These are phyloP conservation scores for Cladosporium sp. DNA, from an alignment of 2,329 filamentous ascomycete genomes.

Conservation along the genomic window DNA sequence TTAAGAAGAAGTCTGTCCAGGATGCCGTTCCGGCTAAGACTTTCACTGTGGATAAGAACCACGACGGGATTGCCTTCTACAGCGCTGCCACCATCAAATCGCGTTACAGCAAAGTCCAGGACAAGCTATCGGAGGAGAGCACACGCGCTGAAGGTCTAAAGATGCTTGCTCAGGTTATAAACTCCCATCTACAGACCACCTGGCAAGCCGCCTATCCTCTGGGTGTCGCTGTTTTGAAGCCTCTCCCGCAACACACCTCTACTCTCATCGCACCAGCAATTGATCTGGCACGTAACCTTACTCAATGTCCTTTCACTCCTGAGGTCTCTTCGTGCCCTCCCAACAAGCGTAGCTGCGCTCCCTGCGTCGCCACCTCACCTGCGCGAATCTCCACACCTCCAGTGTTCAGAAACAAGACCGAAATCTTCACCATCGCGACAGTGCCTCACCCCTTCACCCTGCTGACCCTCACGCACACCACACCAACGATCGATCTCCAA, in stretches of 20 bases:
- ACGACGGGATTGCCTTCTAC: constrained; percentile 74
- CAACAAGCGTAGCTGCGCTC: constrained; percentile 68
- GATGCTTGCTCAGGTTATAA: constrained; percentile 70
- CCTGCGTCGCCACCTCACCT: constrained; percentile 63
- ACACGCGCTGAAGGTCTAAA: constrained; percentile 57
- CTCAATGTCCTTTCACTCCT: constrained; percentile 69
- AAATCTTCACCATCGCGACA: constrained; percentile 75
- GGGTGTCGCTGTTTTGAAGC: constrained; percentile 79
- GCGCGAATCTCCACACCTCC: constrained; percentile 64
- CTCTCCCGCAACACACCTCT: constrained; percentile 70
- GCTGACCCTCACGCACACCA: constrained; percentile 57
- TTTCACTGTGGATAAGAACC: constrained; percentile 62
- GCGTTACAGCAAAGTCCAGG: constrained; percentile 64
- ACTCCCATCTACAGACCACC: constrained; percentile 75
- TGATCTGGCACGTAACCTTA: constrained; percentile 69
- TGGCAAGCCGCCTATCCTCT: constrained; percentile 76
- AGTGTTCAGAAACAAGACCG: constrained; percentile 67
- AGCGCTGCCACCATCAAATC: constrained; percentile 57
- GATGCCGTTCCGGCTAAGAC: constrained; percentile 56
- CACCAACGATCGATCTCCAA: constrained; percentile 40
- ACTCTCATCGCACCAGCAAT: constrained; percentile 66
- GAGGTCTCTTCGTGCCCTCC: constrained; percentile 78
- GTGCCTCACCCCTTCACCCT: constrained; percentile 91
- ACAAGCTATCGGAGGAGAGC: constrained; percentile 52
- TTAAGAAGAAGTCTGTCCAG: constrained; percentile 59